Conservation (phyloP, 192 early-diverging fungal species). For the Podila verticillata region DNA sequence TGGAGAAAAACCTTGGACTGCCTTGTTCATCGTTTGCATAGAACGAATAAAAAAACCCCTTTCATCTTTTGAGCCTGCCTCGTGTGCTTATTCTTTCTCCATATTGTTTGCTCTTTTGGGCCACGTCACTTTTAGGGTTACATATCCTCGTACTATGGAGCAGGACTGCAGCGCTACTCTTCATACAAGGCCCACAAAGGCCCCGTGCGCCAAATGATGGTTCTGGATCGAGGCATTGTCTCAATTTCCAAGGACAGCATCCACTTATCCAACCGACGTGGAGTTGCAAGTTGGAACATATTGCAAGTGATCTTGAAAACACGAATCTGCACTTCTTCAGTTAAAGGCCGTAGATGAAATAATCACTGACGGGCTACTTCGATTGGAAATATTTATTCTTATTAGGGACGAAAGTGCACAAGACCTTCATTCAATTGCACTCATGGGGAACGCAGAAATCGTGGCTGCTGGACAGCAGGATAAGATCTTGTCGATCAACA, state of each 20-base stretch:
- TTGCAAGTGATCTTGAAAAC: constrained; percentile 42
- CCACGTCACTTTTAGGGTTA: constrained; percentile 64
- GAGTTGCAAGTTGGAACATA: constrained; percentile 62
- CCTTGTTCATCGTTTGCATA: no score
- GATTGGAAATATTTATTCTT: background rate
- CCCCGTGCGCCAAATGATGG: constrained; percentile 73
- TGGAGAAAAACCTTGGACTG: no score
- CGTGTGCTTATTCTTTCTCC: constrained; percentile 5
- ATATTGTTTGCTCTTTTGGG: background rate
- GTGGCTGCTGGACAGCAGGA: constrained; percentile 67
- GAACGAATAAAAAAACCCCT: no score
- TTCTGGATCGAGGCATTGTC: constrained; percentile 69
- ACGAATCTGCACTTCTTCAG: background rate
- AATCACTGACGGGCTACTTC: no score
- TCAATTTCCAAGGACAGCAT: constrained; percentile 69
- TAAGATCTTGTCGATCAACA: constrained; percentile 60
- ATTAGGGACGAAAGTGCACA: constrained; percentile 58
- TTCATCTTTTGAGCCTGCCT: background rate
- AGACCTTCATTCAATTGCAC: constrained; percentile 66
- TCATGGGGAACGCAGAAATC: constrained; percentile 64
- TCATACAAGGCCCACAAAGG: constrained; percentile 72
- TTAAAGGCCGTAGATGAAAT: no score
- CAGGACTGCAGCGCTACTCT: constrained; percentile 75
- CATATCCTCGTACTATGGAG: constrained; percentile 69
- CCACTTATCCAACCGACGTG: constrained; percentile 68